Evolutionary conservation across 2,329 filamentous ascomycete genomes (phyloP), one percentile per base, ranked within the genome.

Genomic region (Elsinoe fawcettii): DNA sequence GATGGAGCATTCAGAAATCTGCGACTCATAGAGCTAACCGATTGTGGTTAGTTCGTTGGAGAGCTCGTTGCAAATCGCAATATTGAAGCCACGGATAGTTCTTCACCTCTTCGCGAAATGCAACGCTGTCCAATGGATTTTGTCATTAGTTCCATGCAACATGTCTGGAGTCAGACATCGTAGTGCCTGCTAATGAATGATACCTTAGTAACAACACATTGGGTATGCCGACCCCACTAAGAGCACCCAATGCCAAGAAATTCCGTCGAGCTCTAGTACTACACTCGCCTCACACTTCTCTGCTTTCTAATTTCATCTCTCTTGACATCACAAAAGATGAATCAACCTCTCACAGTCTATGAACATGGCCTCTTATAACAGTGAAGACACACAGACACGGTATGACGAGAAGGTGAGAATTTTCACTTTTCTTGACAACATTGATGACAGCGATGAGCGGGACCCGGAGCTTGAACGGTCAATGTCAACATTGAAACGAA

Each of bases 381-480:
- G 23, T 11, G 41, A 46, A 12, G 41, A 46, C 9, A 23, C 23
- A 20, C 36, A 43, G 30, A 43, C 8, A n/a, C 36, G 36, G 32
- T 46, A 30, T 46, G 25, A 20, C 2, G 20, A 55, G 23, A 67
- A 67, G 59, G 60, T 61, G 59, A 56, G 57, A 12, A 27, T 60
- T 22, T 67, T 62, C 39, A 60, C 63, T 44, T 60, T 53, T 2
- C 58, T 67, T 18, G 62, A 62, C 27, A 57, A 58, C 2, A 46
- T 65, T 14, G 62, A 65, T 16, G 59, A 63, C 14, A 37, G 64
- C 22, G 62, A 64, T 20, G 58, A 46, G 7, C 56, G 55, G 2
- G 63, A 68, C 46, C 16, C 56, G n/a, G 63, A 64, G 18, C 47
- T 61, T n/a, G 43, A 47, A 30, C 63, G 59, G 4, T 66, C 65